These are phyloP conservation scores for Lyophyllum shimeji DNA, from an alignment of 768 basidiomycete genomes.

Conservation along the genomic window DNA sequence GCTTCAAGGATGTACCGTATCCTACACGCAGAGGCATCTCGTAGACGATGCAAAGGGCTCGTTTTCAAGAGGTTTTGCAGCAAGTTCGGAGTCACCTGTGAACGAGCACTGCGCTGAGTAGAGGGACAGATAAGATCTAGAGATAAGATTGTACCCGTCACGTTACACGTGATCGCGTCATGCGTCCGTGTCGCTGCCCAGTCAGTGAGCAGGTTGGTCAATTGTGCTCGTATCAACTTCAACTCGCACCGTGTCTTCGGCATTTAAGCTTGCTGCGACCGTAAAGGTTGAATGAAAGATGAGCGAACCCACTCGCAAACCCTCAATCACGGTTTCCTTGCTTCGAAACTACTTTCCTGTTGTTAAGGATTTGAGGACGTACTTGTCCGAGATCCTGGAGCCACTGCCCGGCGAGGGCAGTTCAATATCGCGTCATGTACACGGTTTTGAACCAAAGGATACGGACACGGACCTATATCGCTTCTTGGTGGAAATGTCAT, in stretches of 20 bases:
- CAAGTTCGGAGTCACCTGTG: too few relatives aligned
- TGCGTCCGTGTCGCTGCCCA: slow-evolving; percentile 12
- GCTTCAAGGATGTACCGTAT: slow-evolving; percentile 36
- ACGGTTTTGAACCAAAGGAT: slow-evolving; percentile 14
- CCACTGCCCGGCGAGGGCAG: slow-evolving; percentile 1
- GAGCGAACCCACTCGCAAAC: not conserved
- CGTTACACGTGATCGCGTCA: not conserved
- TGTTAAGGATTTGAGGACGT: slow-evolving; percentile 37
- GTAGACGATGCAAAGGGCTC: not conserved
- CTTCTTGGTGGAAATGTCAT: slow-evolving; percentile 43
- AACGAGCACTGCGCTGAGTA: too few relatives aligned
- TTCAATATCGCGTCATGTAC: not conserved
- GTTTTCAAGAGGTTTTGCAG: not conserved
- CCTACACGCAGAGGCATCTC: slow-evolving; percentile 43
- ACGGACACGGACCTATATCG: slow-evolving; percentile 29
- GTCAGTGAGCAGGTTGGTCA: too few relatives aligned
- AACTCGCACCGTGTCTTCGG: not conserved
- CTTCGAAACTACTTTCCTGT: slow-evolving; percentile 44
- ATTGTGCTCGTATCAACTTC: not conserved
- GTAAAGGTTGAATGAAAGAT: not conserved
- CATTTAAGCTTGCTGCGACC: not conserved
- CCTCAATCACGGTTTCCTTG: slow-evolving; percentile 24
- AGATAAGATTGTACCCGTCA: slow-evolving; percentile 1
- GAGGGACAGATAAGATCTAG: not conserved
- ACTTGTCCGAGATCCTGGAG: slow-evolving; percentile 38